phyloP scores from a whole-genome alignment of 2,329 filamentous ascomycete species.

The Xylariaceae sp. region DNA sequence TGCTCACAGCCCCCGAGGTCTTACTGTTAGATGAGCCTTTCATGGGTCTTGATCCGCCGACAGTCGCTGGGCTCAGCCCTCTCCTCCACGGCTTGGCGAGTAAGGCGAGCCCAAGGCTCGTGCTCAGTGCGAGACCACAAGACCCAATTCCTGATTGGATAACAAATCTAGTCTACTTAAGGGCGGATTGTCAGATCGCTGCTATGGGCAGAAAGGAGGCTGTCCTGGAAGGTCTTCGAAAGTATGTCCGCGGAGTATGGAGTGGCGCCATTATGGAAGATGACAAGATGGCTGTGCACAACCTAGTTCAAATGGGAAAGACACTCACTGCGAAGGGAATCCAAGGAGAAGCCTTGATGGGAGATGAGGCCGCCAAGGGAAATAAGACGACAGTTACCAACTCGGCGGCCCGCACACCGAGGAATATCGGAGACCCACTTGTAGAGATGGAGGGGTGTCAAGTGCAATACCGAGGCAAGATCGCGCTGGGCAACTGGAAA shows the following conservation, averaged over 20 bases:
- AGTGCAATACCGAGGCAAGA: conserved; percentile 79
- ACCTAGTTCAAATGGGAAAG: conserved; percentile 58
- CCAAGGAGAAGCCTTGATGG: conserved; percentile 46
- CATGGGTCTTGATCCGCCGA: conserved; percentile 92
- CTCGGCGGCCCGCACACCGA: conserved; percentile 6
- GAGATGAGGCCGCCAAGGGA: conserved; percentile 30
- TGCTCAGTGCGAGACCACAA: conserved; percentile 82
- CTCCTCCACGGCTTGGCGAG: conserved; percentile 74
- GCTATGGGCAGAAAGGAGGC: conserved; percentile 69
- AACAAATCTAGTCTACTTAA: conserved; percentile 79
- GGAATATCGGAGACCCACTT: conserved; percentile 67
- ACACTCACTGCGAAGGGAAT: conserved; percentile 51
- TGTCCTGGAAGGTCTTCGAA: conserved; percentile 62
- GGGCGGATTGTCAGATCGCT: conserved; percentile 69
- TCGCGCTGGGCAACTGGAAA: conserved; percentile 82
- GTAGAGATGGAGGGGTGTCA: conserved; percentile 88
- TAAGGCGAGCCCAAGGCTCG: conserved; percentile 70
- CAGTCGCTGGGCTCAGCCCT: conserved; percentile 72
- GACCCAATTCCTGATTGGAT: conserved; percentile 91
- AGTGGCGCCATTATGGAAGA: conserved; percentile 54
- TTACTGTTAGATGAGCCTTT: conserved; percentile 92
- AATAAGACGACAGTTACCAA: conserved; percentile 30
- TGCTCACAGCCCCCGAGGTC: conserved; percentile 80
- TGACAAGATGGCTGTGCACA: conserved; percentile 54
- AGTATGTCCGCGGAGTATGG: conserved; percentile 56